Base-by-base conservation (phyloP, 2,329 filamentous ascomycete species). In the Fusarium agapanthi region DNA sequence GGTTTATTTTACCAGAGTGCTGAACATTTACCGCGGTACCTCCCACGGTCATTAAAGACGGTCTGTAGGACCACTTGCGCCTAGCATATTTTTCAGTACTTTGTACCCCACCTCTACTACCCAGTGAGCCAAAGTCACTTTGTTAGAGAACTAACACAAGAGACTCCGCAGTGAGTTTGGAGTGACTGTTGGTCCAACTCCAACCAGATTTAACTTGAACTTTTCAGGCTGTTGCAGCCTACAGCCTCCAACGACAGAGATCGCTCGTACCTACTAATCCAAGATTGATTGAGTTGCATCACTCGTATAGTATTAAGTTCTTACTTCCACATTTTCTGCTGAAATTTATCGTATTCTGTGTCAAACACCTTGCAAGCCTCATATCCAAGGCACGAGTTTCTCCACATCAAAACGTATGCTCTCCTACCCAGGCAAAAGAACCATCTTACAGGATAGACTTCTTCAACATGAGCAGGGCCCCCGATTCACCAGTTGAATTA, bases 401-500 rank as follows among this genome's bases (percentile, higher is more conserved):
- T 24, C 8, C 16, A 20, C 1, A 16, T 14, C n/a, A 6, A 14
- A 12, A 24, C 15, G 15, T 9, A 10, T 22, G 6, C 6, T 20
- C 0, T 8, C n/a, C 15, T 7, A 26, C 16, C 15, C 24, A 20
- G 7, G n/a, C 48, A 20, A 26, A 8, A 3, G 8, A 26, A 3
- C n/a, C 9, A 35, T 26, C 18, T 7, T 0, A 6, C 2, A 35
- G 13, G 18, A 8, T 12, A 51, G 12, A 51, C 9, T 47, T 28
- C 11, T 15, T 24, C 37, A 14, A 20, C 12, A 43, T 24, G 37
- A n/a, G 12, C 8, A 32, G 26, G 51, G 12, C 13, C 8, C 26
- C 37, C 4, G 37, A 60, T 3, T 14, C 10, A 7, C 61, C 47
- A 7, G 14, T 76, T 61, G 75, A 81, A 61, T 75, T 83, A 20